Base-by-base conservation (phyloP, 768 basidiomycete species). In the Trametes cingulata region DNA sequence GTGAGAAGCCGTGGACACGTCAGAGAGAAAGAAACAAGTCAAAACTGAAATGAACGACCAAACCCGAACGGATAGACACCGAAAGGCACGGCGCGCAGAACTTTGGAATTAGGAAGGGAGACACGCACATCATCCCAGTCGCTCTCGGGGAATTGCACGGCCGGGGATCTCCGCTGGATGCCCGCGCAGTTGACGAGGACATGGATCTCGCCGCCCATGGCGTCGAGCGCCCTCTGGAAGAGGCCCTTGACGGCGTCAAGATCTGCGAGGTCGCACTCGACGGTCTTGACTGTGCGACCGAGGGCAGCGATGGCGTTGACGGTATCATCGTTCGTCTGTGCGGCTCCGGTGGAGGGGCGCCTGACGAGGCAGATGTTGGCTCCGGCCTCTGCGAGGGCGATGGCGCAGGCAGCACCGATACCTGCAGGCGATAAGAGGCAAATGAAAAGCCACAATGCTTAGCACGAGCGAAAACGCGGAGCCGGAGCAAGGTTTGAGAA, bases 131-230 rank as follows among this genome's bases (percentile, higher is more conserved):
- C 87, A 59, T 88, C 83, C 87, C 88, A 89, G 67, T 88, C 88
- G 43, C 72, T 65, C 66, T 88, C 87, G 25, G 80, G 74, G 70
- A 89, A 89, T 67, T 81, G 79, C 61, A 85, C 80, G n/a, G 83
- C 83, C 58, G 85, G 82, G 42, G 82, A 78, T 71, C 81, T 73
- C 66, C 84, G 76, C 67, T 83, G 82, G 64, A 85, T 86, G 56
- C 84, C 84, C 56, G 84, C 85, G 68, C 88, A 89, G 68, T 89
- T 88, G 70, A 90, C 81, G 45, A 88, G 82, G 63, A 88, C 74
- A 65, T 89, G 81, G 53, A 89, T 78, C 48, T 75, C 72, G 61
- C 79, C 78, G 46, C 77, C 82, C 80, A 85, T 75, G 58, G 68
- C 65, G 52, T 76, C 76, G 13, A 84, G 77, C 33, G 84, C 83